These are phyloP conservation scores for Erodium chrysanthum DNA, from an alignment of 441 rosid genomes.

Conservation along the genomic window DNA sequence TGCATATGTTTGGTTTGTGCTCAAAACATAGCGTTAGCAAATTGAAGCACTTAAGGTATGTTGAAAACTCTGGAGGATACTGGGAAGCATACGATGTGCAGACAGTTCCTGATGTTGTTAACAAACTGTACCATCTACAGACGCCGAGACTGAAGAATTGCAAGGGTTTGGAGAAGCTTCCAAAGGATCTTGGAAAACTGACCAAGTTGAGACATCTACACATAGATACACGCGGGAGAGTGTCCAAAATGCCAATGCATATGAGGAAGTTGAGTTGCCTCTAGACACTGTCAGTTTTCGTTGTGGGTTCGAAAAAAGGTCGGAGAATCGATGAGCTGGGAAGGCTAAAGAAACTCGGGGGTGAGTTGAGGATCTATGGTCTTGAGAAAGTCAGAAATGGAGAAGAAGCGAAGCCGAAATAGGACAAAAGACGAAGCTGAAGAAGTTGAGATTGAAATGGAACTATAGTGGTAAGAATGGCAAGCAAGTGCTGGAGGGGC, in stretches of 20 bases:
- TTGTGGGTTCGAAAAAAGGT: not conserved
- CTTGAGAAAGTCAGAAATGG: not conserved
- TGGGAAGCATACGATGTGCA: not conserved
- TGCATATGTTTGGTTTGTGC: no score
- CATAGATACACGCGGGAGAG: not conserved
- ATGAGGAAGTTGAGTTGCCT: not conserved
- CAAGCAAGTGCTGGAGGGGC: slow-evolving; percentile 6
- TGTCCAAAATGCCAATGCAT: not conserved
- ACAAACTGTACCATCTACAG: not conserved
- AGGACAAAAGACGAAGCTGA: not conserved
- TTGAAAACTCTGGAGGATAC: no score
- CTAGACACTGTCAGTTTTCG: not conserved
- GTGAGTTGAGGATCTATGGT: not conserved
- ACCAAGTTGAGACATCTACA: not conserved
- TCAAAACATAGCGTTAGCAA: no score
- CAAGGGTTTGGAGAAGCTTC: not conserved
- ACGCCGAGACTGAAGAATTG: not conserved
- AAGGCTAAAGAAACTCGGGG: not conserved
- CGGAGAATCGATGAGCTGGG: not conserved
- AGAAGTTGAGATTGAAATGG: not conserved
- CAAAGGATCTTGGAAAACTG: not conserved
- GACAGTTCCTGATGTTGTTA: no score
- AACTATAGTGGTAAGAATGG: not conserved
- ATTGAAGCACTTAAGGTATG: no score
- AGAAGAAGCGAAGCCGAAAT: not conserved